Evolutionary conservation across 352 stramenopile genomes (phyloP), one percentile per base, ranked within the genome.

Genomic region (Pythium volutum): DNA sequence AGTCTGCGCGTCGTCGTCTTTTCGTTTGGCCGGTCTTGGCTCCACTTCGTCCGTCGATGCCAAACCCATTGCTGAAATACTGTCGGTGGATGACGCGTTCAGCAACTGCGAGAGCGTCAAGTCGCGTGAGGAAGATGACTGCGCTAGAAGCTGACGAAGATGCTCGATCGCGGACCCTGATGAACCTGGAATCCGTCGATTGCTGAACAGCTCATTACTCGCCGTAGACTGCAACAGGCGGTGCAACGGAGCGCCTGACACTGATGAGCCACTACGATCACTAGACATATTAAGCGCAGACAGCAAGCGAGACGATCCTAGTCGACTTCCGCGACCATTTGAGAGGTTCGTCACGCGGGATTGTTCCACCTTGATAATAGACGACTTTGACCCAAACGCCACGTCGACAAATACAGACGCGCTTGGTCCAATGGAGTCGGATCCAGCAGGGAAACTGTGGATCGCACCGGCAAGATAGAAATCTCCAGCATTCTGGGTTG

Each of bases 341-440:
- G 64, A 65, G 33, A 94, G 75, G 56, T 89, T 89, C 22, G 83
- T 46, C n/a, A 89, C 52, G 39, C 70, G 62, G 59, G 79, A 72
- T 67, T 92, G 80, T 20, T 83, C 69, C 2, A 89, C 83, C 45
- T 80, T 88, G 31, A 92, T 64, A 11, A 66, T 43, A 4, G 75
- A 41, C 7, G 73, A 46, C 4, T 65, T 38, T 41, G 81, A 49
- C 18, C 78, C 78, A 53, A 89, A 88, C 4, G 65, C 70, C 14
- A 90, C 68, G 43, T 85, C 74, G 10, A 92, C 64, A 53, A 77
- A 59, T 31, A 89, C 77, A 22, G 61, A 76, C 9, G 67, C 67
- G 2, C 70, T 74, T 31, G 79, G 69, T 11, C 63, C 69, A 41
- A 87, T 75, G 8, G 75, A 79, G 29, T 86, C 75, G 20, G 82